A percentile compares a stretch with the other conserved stretches of the same genome.
phyloP scores from a whole-genome alignment of 768 basidiomycete genomes.

The Tylopilus vinaceipallidus region DNA sequence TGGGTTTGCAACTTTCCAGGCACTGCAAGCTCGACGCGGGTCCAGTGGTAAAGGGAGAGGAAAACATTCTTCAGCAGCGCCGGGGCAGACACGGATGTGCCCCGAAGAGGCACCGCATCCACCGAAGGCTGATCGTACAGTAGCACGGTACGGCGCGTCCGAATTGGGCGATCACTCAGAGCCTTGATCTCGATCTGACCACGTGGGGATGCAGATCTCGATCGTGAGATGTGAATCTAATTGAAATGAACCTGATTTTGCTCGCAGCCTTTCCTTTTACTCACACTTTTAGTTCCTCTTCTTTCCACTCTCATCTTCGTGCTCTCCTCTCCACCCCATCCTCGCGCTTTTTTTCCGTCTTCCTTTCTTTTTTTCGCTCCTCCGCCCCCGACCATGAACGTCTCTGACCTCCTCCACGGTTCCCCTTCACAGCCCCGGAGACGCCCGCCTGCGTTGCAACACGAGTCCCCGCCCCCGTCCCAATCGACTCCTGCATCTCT shows the following conservation, averaged over 20 bases:
- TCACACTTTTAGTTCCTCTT: slow-evolving; percentile 27
- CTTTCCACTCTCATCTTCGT: slow-evolving; percentile 26
- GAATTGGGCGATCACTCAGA: slow-evolving; percentile 10
- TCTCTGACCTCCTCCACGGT: slow-evolving; percentile 66
- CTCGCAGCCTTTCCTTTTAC: slow-evolving; percentile 27
- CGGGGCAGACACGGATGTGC: too few species aligned
- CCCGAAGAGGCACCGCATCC: too few species aligned
- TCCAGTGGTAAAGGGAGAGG: neutral
- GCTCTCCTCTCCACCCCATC: slow-evolving; percentile 9
- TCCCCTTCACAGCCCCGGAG: slow-evolving; percentile 59
- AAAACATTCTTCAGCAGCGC: too few species aligned
- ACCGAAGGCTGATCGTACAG: too few species aligned
- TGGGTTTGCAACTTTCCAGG: neutral
- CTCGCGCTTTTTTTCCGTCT: neutral
- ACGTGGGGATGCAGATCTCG: slow-evolving; percentile 31
- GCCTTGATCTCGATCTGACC: slow-evolving; percentile 31
- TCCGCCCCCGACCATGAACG: slow-evolving; percentile 54
- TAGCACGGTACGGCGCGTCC: too few species aligned
- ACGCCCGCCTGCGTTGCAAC: slow-evolving; percentile 27
- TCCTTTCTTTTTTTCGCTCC: neutral
- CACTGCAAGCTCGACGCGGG: neutral
- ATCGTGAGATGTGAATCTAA: slow-evolving; percentile 34
- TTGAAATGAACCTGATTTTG: slow-evolving; percentile 35
- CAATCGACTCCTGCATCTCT: slow-evolving; percentile 27
- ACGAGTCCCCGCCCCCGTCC: slow-evolving; percentile 24